Conservation (phyloP, 2,329 filamentous ascomycete species). For the Claviceps quebecensis region DNA sequence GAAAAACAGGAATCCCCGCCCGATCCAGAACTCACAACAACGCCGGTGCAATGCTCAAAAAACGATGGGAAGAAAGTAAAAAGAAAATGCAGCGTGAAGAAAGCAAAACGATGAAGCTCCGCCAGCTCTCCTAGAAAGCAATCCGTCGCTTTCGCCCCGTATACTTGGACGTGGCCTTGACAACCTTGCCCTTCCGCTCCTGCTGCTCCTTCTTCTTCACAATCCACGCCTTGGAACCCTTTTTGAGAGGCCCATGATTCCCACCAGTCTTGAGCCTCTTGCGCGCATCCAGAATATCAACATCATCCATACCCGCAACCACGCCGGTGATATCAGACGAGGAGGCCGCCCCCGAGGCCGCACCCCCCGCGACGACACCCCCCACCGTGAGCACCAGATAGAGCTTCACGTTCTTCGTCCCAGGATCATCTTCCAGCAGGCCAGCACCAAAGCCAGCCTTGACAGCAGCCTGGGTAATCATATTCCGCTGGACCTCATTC, state of each 20-base stretch:
- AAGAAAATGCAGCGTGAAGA: background rate
- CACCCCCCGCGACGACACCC: constrained; percentile 23
- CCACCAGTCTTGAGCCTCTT: constrained; percentile 32
- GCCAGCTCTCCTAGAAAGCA: constrained; percentile 43
- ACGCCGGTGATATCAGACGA: constrained; percentile 80
- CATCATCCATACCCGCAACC: constrained; percentile 75
- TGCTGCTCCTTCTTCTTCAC: constrained; percentile 82
- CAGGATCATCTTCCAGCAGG: constrained; percentile 85
- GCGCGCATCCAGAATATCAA: constrained; percentile 64
- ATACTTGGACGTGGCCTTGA: constrained; percentile 85
- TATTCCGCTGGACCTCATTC: constrained; percentile 77
- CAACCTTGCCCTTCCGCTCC: constrained; percentile 86
- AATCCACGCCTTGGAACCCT: constrained; percentile 78
- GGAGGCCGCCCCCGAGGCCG: constrained; percentile 25
- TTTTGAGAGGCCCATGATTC: constrained; percentile 44
- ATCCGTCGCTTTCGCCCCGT: constrained; percentile 76
- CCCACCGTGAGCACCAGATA: constrained; percentile 91
- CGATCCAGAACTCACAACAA: background rate
- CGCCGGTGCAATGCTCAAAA: constrained; percentile 16
- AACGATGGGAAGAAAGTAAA: background rate
- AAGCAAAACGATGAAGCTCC: background rate
- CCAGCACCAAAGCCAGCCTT: constrained; percentile 92
- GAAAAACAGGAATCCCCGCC: background rate
- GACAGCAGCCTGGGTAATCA: constrained; percentile 85
- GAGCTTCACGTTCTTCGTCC: constrained; percentile 93